These are phyloP conservation scores for Colletotrichum salicis DNA, from an alignment of 2,329 filamentous ascomycete species.

Conservation along the genomic window DNA sequence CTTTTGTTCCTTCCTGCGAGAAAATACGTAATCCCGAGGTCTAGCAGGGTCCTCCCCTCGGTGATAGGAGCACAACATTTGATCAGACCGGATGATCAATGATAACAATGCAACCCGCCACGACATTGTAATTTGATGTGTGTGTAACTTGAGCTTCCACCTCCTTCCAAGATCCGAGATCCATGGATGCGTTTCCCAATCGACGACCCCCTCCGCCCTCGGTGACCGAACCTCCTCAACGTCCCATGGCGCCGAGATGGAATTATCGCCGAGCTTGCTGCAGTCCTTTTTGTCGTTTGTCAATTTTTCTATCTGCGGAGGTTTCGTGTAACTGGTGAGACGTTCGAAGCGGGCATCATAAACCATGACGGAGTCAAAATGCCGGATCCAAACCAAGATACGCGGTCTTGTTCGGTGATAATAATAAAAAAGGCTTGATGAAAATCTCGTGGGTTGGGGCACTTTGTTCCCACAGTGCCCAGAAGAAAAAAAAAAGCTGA, in stretches of 20 bases:
- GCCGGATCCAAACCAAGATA: neutral
- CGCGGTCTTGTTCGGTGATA: neutral
- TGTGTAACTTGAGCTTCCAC: neutral
- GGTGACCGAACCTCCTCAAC: constrained; percentile 18
- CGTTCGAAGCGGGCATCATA: neutral
- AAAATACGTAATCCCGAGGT: constrained; percentile 29
- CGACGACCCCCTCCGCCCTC: neutral
- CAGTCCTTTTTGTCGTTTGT: neutral
- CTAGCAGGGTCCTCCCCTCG: constrained; percentile 22
- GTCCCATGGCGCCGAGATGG: constrained; percentile 1
- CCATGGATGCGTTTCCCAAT: neutral
- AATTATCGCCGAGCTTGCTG: constrained; percentile 9
- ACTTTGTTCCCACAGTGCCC: neutral
- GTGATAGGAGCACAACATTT: constrained; percentile 19
- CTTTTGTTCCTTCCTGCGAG: neutral
- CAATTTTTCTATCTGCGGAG: neutral
- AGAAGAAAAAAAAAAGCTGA: neutral
- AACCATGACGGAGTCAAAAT: neutral
- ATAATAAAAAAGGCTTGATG: neutral
- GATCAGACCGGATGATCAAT: neutral
- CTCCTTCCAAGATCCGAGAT: neutral
- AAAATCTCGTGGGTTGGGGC: neutral
- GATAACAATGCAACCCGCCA: neutral
- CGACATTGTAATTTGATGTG: neutral
- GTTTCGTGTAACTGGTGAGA: neutral